Percentiles rank a stretch among this genome's conserved stretches.
phyloP scores from a whole-genome alignment of 2,329 filamentous ascomycete species.

The Diaporthe capsici region DNA sequence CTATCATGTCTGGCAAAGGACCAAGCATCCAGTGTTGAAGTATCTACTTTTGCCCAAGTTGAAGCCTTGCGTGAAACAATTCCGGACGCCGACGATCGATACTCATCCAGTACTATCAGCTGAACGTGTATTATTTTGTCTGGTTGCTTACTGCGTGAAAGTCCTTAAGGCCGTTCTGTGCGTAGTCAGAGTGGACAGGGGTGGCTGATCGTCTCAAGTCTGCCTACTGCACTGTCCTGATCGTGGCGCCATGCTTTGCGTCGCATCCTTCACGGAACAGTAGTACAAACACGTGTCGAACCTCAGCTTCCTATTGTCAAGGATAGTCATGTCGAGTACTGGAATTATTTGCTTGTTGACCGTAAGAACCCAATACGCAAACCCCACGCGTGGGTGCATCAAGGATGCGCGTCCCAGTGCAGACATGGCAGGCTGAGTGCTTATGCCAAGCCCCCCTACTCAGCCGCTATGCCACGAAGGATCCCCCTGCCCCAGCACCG shows the following conservation, averaged over 20 bases:
- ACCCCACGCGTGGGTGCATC: neutral
- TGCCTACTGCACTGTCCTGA: neutral
- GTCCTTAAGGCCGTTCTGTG: neutral
- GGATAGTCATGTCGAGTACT: neutral
- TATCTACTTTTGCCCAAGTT: neutral
- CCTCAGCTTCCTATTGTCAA: neutral
- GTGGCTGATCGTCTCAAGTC: neutral
- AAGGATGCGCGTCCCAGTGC: neutral
- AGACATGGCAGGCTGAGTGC: neutral
- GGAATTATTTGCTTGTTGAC: neutral
- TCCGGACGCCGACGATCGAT: neutral
- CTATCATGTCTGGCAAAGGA: neutral
- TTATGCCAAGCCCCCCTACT: slow-evolving; percentile 5
- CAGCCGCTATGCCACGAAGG: slow-evolving; percentile 4
- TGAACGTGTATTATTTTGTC: neutral
- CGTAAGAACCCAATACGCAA: neutral
- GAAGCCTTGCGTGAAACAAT: neutral
- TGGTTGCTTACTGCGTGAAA: neutral
- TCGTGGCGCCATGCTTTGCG: neutral
- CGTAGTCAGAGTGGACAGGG: neutral
- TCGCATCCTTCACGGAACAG: neutral
- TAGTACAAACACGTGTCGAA: too few relatives aligned
- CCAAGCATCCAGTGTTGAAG: neutral
- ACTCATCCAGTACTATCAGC: neutral
- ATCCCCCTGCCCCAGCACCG: neutral